Evolutionary conservation across 1,139 yeast species (phyloP), one percentile per base, ranked within the genome.

Genomic region (Yamadazyma diospyri): DNA sequence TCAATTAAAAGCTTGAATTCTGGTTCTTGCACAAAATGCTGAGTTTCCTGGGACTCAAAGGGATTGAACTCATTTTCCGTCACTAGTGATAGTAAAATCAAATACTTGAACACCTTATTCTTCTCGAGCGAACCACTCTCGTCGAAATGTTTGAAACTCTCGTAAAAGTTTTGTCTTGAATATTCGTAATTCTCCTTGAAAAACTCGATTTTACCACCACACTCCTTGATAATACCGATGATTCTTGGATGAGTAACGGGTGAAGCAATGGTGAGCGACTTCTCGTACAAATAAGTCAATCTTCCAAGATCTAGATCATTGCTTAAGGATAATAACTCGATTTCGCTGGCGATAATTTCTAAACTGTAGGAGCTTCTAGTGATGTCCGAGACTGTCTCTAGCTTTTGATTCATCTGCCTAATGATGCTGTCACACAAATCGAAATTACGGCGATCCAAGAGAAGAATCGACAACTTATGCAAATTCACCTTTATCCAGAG

Each of bases 211-310:
- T 78, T 72, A 2, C 87, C 94, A 1, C 88, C 87, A 47, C 87
- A 80, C 50, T 84, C 92, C 39, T 78, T 68, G 22, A 85, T 72
- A 7, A 79, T 72, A 1, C 92, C 95, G 49, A 80, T 63, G 24
- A 81, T 78, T 31, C 73, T 62, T 0, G 94, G 89, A 47, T 85
- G 94, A 0, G 88, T 83, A 6, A 83, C 80, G 1, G 86, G 85
- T 0, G 82, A 66, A 16, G 72, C 69, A 27, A 76, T 63, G 6
- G 57, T 53, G 21, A 67, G 47, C 12, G 84, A 69, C 41, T 69
- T 63, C 32, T 62, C 58, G 48, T 80, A 78, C 11, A 78, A 57
- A 32, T 61, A 61, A 42, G 64, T 67, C 36, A 80, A 61, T 40
- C 62, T 59, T 9, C 59, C 42, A 19, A 64, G 45, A 45, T 75